Conservation (phyloP, 2,329 filamentous ascomycete genomes). For the Fusarium nematophilum region DNA sequence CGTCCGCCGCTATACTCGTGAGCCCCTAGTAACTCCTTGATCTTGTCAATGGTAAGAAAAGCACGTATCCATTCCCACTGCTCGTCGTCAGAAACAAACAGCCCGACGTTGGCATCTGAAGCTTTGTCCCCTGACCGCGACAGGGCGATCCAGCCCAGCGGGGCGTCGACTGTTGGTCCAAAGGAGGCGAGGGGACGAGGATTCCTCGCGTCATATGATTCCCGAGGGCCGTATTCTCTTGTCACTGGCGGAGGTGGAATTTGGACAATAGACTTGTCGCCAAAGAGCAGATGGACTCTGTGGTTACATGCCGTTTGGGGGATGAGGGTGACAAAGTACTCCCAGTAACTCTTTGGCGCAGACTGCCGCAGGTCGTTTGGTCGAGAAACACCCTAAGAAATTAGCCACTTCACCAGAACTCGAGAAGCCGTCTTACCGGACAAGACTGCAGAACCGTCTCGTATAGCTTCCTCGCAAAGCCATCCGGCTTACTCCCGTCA, state of each 20-base stretch:
- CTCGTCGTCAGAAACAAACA: background rate
- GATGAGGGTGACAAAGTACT: slow-evolving; percentile 37
- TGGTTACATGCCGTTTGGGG: slow-evolving; percentile 40
- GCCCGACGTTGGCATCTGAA: background rate
- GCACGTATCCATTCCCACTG: background rate
- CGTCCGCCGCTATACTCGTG: slow-evolving; percentile 43
- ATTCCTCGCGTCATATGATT: no score
- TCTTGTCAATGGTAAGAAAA: background rate
- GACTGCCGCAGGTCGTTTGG: slow-evolving; percentile 52
- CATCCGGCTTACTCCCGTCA: slow-evolving; percentile 46
- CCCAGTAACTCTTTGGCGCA: slow-evolving; percentile 38
- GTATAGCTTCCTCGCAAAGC: slow-evolving; percentile 41
- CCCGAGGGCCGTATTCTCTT: no score
- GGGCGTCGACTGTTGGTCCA: slow-evolving; percentile 37
- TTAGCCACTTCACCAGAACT: no score
- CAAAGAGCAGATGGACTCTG: slow-evolving; percentile 34
- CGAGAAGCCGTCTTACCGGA: slow-evolving; percentile 53
- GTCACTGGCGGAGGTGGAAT: slow-evolving; percentile 38
- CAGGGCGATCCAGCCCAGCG: slow-evolving; percentile 43
- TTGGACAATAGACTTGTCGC: slow-evolving; percentile 17
- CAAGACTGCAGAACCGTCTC: slow-evolving; percentile 56
- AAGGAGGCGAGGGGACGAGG: slow-evolving; percentile 28
- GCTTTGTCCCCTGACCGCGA: background rate
- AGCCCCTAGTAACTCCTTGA: background rate
- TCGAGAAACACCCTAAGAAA: no score